Percentiles rank a stretch among this genome's conserved stretches.
phyloP scores from a whole-genome alignment of 83 land plant genomes.

The Picea abies region DNA sequence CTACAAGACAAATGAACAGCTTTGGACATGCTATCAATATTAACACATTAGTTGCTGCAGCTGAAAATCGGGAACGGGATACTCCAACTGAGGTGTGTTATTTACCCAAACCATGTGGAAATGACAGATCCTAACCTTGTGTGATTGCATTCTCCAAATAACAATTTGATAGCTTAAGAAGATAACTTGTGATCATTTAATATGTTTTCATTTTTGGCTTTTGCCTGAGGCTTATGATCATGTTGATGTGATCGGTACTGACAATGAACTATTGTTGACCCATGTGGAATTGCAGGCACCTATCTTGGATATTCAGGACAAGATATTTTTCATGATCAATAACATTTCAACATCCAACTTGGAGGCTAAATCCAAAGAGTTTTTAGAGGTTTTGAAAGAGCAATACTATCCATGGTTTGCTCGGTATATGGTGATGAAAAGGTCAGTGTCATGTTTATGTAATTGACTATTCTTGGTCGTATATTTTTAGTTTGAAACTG shows the following conservation, averaged over 20 bases:
- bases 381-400: constrained; percentile 77
- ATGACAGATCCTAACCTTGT: neutral
- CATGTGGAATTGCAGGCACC: constrained; percentile 65
- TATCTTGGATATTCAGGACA: constrained; percentile 80
- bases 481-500: neutral
- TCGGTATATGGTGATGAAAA: constrained; percentile 90
- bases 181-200: no score
- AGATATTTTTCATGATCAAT: constrained; percentile 87
- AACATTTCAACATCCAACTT: constrained; percentile 77
- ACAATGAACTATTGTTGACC: neutral
- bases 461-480: constrained; percentile 1
- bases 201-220: neutral
- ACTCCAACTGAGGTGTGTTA: constrained; percentile 80
- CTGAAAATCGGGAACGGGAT: no score
- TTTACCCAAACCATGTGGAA: neutral
- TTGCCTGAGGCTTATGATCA: neutral
- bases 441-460: constrained; percentile 39
- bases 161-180: neutral
- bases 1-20: no score
- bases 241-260: neutral
- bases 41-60: no score
- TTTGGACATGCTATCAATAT: no score
- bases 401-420: constrained; percentile 95
- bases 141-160: neutral
- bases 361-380: constrained; percentile 93